These are phyloP conservation scores for Phytophthora citricola DNA, from an alignment of 352 stramenopile species.

Conservation along the genomic window DNA sequence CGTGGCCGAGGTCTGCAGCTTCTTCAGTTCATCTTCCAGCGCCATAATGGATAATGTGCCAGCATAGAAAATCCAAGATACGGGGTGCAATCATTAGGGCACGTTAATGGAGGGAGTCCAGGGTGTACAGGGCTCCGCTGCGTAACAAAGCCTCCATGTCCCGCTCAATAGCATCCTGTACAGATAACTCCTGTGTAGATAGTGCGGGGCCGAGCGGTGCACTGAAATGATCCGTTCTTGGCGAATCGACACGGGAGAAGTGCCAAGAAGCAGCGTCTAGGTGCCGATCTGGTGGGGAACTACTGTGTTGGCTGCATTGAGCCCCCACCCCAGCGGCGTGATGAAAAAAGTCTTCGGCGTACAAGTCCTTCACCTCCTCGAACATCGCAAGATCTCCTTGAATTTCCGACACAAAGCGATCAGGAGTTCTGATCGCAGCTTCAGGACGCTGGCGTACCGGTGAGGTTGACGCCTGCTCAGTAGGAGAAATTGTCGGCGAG, in stretches of 20 bases:
- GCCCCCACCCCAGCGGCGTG: conserved; percentile 24
- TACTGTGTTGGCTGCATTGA: background rate
- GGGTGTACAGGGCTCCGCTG: conserved; percentile 9
- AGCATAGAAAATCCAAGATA: conserved; percentile 9
- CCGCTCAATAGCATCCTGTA: conserved; percentile 34
- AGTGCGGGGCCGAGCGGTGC: background rate
- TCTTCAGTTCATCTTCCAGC: conserved; percentile 29
- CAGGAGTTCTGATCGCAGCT: background rate
- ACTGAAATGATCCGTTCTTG: background rate
- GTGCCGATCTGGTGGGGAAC: background rate
- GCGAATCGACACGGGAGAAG: background rate
- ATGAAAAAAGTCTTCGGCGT: conserved; percentile 42
- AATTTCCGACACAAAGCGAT: conserved; percentile 18
- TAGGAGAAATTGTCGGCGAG: background rate
- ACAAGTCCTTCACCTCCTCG: conserved; percentile 49
- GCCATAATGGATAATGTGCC: conserved; percentile 5
- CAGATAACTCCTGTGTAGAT: conserved; percentile 21
- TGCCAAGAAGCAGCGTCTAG: conserved; percentile 9
- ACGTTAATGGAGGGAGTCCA: conserved; percentile 4
- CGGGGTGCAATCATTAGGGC: conserved; percentile 1
- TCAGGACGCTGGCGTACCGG: conserved; percentile 10
- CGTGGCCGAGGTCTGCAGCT: conserved; percentile 15
- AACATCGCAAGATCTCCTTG: conserved; percentile 52
- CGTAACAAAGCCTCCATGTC: conserved; percentile 30
- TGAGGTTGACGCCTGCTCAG: background rate